Evolutionary conservation across 441 rosid species (phyloP).

Genomic region (Hypseocharis bilobata): DNA sequence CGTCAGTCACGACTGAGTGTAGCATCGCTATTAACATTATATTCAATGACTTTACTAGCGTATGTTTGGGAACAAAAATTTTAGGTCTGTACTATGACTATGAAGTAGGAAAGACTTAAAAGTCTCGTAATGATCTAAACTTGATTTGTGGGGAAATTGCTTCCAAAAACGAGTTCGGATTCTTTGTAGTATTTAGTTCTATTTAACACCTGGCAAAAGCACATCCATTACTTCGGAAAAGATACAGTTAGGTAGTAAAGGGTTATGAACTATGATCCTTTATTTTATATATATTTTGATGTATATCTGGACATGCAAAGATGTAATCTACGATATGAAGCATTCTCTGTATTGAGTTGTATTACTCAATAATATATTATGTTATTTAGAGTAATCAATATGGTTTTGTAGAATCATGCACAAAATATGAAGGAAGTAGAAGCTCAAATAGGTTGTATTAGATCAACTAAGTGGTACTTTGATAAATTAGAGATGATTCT

Average conservation of each 20-base stretch:
- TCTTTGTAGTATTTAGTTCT: background rate
- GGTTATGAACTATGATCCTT: background rate
- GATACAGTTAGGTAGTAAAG: background rate
- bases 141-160: background rate
- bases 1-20: too few relatives aligned
- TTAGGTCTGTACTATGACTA: background rate
- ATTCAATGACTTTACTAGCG: background rate
- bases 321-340: background rate
- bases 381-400: background rate
- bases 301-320: background rate
- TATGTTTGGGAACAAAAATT: background rate
- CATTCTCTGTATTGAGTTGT: background rate
- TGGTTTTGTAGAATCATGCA: background rate
- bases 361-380: background rate
- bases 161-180: background rate
- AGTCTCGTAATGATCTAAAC: background rate
- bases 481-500: background rate
- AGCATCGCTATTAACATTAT: background rate
- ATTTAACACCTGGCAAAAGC: background rate
- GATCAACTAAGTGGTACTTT: background rate
- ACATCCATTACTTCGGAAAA: background rate
- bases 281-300: background rate
- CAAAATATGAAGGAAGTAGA: background rate
- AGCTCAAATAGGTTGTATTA: background rate
- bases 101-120: background rate